These are phyloP conservation scores for Aaosphaeria pasadenensis DNA, from an alignment of 2,329 filamentous ascomycete genomes.

Conservation along the genomic window DNA sequence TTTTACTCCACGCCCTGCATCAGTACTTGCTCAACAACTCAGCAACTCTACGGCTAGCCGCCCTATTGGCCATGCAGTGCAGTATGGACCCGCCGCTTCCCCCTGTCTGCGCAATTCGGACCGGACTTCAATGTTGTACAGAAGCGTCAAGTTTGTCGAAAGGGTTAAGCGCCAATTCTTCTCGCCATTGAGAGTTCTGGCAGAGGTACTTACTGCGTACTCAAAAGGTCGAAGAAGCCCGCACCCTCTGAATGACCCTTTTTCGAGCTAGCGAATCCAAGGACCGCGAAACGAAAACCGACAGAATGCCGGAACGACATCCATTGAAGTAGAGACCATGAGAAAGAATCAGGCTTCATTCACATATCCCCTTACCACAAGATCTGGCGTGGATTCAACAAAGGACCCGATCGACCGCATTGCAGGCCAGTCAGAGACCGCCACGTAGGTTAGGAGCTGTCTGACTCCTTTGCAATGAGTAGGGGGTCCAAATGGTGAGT, in stretches of 20 bases:
- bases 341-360: neutral
- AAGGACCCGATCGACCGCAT: slow-evolving; percentile 32
- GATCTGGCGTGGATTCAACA: slow-evolving; percentile 5
- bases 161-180: slow-evolving; percentile 31
- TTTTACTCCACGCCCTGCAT: slow-evolving; percentile 12
- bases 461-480: too few relatives aligned
- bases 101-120: slow-evolving; percentile 18
- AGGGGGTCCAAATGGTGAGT: too few relatives aligned
- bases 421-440: slow-evolving; percentile 41
- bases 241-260: slow-evolving; percentile 6
- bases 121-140: slow-evolving; percentile 26
- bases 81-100: slow-evolving; percentile 9
- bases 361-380: neutral
- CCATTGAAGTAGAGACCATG: neutral
- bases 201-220: neutral
- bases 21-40: slow-evolving; percentile 13
- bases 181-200: slow-evolving; percentile 12
- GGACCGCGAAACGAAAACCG: neutral
- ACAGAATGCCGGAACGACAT: neutral
- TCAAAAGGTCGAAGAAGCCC: slow-evolving; percentile 25
- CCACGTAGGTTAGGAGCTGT: slow-evolving; percentile 33
- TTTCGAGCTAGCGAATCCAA: slow-evolving; percentile 5
- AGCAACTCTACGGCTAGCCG: slow-evolving; percentile 16
- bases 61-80: slow-evolving; percentile 23
- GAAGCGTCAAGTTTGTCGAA: slow-evolving; percentile 18